These are phyloP conservation scores for Rhinocladiella mackenziei DNA, from an alignment of 2,329 filamentous ascomycete species.

Conservation along the genomic window DNA sequence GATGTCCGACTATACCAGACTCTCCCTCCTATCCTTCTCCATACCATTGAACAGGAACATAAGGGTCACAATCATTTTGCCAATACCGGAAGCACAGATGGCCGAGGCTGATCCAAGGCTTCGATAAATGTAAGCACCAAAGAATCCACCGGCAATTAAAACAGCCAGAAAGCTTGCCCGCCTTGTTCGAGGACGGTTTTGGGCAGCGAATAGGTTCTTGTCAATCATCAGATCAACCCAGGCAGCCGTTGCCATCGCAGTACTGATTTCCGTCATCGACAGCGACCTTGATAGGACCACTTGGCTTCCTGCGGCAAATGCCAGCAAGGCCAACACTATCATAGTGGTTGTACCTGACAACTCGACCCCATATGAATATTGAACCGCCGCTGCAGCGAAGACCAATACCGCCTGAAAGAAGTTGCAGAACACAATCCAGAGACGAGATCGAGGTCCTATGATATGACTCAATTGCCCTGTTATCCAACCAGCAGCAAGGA, in stretches of 20 bases:
- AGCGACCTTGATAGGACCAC: slow-evolving; percentile 56
- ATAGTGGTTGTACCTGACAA: slow-evolving; percentile 41
- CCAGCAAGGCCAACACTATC: slow-evolving; percentile 49
- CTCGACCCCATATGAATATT: slow-evolving; percentile 35
- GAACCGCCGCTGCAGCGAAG: slow-evolving; percentile 46
- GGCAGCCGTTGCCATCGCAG: slow-evolving; percentile 62
- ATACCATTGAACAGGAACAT: slow-evolving; percentile 20
- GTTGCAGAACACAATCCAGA: slow-evolving; percentile 55
- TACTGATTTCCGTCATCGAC: slow-evolving; percentile 58
- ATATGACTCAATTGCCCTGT: slow-evolving; percentile 56
- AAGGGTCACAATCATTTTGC: slow-evolving; percentile 21
- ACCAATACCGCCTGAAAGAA: slow-evolving; percentile 54
- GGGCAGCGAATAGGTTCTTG: slow-evolving; percentile 43
- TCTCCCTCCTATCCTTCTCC: too few relatives aligned
- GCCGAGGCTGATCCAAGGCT: slow-evolving; percentile 9
- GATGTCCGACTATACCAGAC: too few relatives aligned
- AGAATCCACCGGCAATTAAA: slow-evolving; percentile 49
- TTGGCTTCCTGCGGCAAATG: slow-evolving; percentile 56
- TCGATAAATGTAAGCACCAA: slow-evolving; percentile 42
- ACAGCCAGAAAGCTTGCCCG: slow-evolving; percentile 49
- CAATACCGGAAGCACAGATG: slow-evolving; percentile 14
- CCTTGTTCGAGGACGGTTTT: slow-evolving; percentile 51
- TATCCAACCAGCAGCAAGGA: slow-evolving; percentile 52
- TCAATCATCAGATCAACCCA: slow-evolving; percentile 60
- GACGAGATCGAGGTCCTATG: slow-evolving; percentile 48